Evolutionary conservation across 2,329 filamentous ascomycete genomes (phyloP).

Genomic region (Monosporascus ibericus): DNA sequence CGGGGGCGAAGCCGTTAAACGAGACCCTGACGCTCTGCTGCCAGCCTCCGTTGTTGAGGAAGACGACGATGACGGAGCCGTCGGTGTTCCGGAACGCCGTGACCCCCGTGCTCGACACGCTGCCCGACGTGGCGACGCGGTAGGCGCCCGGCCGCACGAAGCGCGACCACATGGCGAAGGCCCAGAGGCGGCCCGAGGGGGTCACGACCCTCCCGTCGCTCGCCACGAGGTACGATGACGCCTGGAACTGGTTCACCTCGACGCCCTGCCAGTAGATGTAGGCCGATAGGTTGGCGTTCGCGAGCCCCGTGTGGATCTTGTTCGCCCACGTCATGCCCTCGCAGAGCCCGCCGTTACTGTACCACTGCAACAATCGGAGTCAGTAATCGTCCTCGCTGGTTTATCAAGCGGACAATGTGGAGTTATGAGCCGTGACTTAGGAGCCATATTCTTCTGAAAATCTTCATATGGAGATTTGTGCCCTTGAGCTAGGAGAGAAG

Average conservation of each 20-base stretch:
- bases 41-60: conserved; percentile 15
- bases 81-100: conserved; percentile 18
- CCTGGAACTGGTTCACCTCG: conserved; percentile 20
- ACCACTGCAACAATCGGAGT: conserved; percentile 24
- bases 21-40: conserved; percentile 12
- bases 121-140: conserved; percentile 14
- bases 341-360: conserved; percentile 30
- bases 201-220: conserved; percentile 15
- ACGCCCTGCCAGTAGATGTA: conserved; percentile 45
- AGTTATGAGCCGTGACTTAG: too few species aligned
- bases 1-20: conserved; percentile 7
- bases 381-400: too few species aligned
- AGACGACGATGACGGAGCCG: conserved; percentile 17
- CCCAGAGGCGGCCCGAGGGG: conserved; percentile 19
- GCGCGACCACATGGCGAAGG: conserved; percentile 20
- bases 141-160: conserved; percentile 18
- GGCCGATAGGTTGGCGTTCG: conserved; percentile 37
- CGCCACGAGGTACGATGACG: conserved; percentile 21
- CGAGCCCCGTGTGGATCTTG: conserved; percentile 35
- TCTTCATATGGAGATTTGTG: too few species aligned
- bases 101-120: conserved; percentile 11
- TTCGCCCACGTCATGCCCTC: conserved; percentile 30
- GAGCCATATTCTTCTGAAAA: too few species aligned
- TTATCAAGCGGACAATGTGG: too few species aligned
- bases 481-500: too few species aligned